Percentiles rank a stretch among this genome's conserved stretches.
Evolutionary conservation across 768 basidiomycete genomes (phyloP).

Genomic region (Butyriboletus loyo): DNA sequence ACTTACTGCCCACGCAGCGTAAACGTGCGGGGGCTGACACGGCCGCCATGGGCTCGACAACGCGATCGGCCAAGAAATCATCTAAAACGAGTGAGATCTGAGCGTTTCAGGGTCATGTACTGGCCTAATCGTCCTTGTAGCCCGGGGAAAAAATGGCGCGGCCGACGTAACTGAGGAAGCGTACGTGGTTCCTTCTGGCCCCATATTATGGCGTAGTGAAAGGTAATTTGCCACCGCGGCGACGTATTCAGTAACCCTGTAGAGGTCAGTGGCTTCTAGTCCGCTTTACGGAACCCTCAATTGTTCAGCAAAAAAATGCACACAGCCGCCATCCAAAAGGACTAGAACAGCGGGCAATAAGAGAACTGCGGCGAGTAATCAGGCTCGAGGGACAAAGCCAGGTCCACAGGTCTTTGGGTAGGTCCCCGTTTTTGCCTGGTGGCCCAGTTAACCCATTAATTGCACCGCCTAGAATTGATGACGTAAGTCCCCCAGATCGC

Average conservation of each 20-base stretch:
- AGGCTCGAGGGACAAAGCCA: conserved; percentile 21
- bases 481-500: conserved; percentile 27
- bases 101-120: conserved; percentile 15
- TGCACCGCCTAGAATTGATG: conserved; percentile 26
- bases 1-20: conserved; percentile 40
- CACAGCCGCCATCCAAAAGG: conserved; percentile 40
- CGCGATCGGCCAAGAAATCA: conserved; percentile 48
- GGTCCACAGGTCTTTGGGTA: conserved; percentile 9
- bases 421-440: background rate
- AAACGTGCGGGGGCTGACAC: conserved; percentile 51
- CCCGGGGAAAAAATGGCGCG: conserved; percentile 11
- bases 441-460: background rate
- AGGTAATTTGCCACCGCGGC: conserved; percentile 8
- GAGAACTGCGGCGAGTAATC: background rate
- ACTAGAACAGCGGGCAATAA: conserved; percentile 33
- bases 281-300: background rate
- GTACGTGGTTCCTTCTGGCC: conserved; percentile 22
- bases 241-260: conserved; percentile 15
- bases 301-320: conserved; percentile 6
- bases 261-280: conserved; percentile 25
- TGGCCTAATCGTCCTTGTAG: conserved; percentile 12
- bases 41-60: conserved; percentile 27
- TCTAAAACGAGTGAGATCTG: conserved; percentile 32
- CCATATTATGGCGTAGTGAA: background rate
- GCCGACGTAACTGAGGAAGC: conserved; percentile 4